Evolutionary conservation across 2,329 filamentous ascomycete species (phyloP), one percentile per base, ranked within the genome.

Genomic region (Elsinoe arachidis): DNA sequence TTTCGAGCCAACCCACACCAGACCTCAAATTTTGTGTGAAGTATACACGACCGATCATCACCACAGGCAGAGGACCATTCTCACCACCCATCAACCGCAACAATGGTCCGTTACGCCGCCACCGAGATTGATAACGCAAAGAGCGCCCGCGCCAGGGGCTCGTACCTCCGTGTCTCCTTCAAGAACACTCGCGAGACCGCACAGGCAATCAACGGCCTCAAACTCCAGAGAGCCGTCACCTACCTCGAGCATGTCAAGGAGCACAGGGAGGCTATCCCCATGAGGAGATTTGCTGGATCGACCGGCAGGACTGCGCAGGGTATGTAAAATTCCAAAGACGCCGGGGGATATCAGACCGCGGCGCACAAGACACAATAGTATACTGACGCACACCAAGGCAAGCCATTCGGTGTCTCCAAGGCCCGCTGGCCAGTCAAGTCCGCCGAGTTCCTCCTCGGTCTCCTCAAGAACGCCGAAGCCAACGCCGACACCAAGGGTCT

Each of bases 111-210:
- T 79, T 96, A 96, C 90, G 90, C 90, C 79, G 88, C 88, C 75
- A 88, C 86, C 74, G 83, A 90, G 76, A 92, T 95, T 76, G 81
- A 87, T 72, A 80, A 85, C 77, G 83, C 86, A 70, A 96, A 96
- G 85, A 95, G 89, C 80, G 93, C 93, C 78, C 90, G 92, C 82
- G 88, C 92, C 75, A 91, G 93, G 80, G 93, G 95, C 79, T 90
- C 91, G 76, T 99, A 97, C 84, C 88, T 99, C 72, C 90, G 93
- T 76, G 92, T 97, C 71, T 95, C 89, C 70, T 99, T 96, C 89
- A 99, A 99, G 87, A 99, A 99, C 87, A 99, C 93, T 76, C 90
- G 93, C 74, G 95, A 99, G 84, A 96, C 92, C 68, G 93, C 95
- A 66, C 93, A 97, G 83, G 91, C 91, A 72, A 96, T 99, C 85